phyloP scores from a whole-genome alignment of 108 stramenopile genomes.

The Skeletonema marinoi region DNA sequence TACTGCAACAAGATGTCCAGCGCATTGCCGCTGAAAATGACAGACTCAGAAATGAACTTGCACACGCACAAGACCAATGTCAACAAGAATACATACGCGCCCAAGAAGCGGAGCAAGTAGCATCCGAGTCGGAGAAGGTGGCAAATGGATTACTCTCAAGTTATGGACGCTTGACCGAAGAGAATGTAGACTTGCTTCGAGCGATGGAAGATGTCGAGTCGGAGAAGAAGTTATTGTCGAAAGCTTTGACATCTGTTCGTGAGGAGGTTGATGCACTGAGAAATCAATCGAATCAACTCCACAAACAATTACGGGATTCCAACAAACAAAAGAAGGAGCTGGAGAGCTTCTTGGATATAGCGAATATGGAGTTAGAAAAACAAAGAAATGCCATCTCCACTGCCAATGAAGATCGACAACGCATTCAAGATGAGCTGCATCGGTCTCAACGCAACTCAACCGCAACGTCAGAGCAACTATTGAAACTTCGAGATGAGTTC shows the following conservation, averaged over 20 bases:
- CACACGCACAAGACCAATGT: conserved; percentile 8
- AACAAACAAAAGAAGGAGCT: conserved; percentile 7
- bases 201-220: conserved; percentile 13
- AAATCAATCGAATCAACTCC: not conserved
- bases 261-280: conserved; percentile 17
- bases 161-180: conserved; percentile 31
- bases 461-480: conserved; percentile 26
- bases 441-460: conserved; percentile 32
- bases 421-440: conserved; percentile 38
- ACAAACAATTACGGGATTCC: conserved; percentile 14
- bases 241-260: conserved; percentile 16
- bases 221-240: conserved; percentile 10
- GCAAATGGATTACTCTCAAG: conserved; percentile 32
- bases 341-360: conserved; percentile 16
- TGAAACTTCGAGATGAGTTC: conserved; percentile 28
- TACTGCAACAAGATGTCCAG: not conserved
- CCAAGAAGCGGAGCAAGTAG: conserved; percentile 25
- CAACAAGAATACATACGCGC: conserved; percentile 22
- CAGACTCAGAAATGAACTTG: conserved; percentile 11
- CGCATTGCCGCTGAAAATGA: conserved; percentile 17
- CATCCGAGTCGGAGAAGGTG: conserved; percentile 23
- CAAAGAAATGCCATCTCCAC: conserved; percentile 12
- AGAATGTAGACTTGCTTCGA: conserved; percentile 37
- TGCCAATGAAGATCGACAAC: conserved; percentile 23
- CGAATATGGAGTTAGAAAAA: conserved; percentile 11